These are phyloP conservation scores for Hortaea sp. DNA, from an alignment of 2,329 filamentous ascomycete genomes.

Conservation along the genomic window DNA sequence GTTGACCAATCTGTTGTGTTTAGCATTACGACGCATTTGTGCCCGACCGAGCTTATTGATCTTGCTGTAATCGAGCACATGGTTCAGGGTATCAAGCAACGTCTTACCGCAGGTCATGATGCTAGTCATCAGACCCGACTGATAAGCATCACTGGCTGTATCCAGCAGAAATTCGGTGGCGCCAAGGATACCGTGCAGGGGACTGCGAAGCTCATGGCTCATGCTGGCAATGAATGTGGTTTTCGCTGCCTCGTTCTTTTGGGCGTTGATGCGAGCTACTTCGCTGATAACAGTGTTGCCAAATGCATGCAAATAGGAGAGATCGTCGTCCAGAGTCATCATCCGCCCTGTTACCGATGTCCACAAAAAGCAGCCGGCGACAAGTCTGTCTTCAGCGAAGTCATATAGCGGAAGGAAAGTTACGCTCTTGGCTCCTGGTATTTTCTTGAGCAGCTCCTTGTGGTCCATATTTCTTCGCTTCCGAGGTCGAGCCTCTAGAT, in stretches of 20 bases:
- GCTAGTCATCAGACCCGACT: constrained; percentile 37
- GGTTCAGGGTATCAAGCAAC: constrained; percentile 35
- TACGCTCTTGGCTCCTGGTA: constrained; percentile 29
- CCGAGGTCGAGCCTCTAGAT: neutral
- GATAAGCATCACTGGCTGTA: constrained; percentile 30
- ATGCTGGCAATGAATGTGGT: constrained; percentile 31
- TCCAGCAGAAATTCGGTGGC: constrained; percentile 40
- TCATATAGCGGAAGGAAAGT: constrained; percentile 45
- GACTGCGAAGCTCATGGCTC: constrained; percentile 26
- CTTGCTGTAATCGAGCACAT: constrained; percentile 34
- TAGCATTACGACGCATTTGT: constrained; percentile 16
- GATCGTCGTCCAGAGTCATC: constrained; percentile 17
- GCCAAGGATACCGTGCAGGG: constrained; percentile 20
- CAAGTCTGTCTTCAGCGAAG: constrained; percentile 30
- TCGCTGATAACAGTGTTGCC: constrained; percentile 29
- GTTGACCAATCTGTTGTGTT: constrained; percentile 19
- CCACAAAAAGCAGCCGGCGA: constrained; percentile 37
- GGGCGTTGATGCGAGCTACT: constrained; percentile 26
- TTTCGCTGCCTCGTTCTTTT: constrained; percentile 25
- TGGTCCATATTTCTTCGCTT: constrained; percentile 3
- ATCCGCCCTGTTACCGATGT: constrained; percentile 31
- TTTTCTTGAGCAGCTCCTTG: constrained; percentile 2
- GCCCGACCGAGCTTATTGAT: constrained; percentile 29
- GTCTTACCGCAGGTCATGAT: constrained; percentile 40
- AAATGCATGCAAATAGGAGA: constrained; percentile 29